These are phyloP conservation scores for Bauhinia variegata DNA, from an alignment of 306 rosid genomes.

Conservation along the genomic window DNA sequence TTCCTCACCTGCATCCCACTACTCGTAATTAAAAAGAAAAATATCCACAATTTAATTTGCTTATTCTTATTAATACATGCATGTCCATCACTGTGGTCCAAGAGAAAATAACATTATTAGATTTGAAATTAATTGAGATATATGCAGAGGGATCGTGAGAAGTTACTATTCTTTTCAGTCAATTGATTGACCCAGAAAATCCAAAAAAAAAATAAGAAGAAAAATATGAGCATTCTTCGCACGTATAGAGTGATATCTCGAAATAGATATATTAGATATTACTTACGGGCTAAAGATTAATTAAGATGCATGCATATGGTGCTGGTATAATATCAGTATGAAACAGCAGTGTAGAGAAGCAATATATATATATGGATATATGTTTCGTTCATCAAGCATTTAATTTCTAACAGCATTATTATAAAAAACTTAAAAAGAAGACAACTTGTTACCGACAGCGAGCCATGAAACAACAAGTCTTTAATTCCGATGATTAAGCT, in stretches of 20 bases:
- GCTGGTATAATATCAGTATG: background rate
- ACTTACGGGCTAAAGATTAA: background rate
- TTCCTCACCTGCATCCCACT: slow-evolving; percentile 61
- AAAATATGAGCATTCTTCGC: background rate
- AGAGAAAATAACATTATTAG: too few species aligned
- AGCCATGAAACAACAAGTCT: background rate
- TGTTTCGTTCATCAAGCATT: background rate
- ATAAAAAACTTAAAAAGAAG: background rate
- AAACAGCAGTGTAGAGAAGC: background rate
- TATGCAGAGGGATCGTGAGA: background rate
- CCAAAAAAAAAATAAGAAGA: background rate
- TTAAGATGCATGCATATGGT: background rate
- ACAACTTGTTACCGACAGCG: slow-evolving; percentile 1
- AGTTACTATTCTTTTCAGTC: slow-evolving; percentile 3
- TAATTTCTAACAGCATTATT: background rate
- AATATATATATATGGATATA: background rate
- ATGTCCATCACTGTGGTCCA: slow-evolving; percentile 15
- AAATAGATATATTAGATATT: slow-evolving; percentile 2
- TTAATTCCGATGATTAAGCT: background rate
- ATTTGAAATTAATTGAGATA: background rate
- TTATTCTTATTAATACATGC: background rate
- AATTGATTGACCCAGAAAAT: background rate
- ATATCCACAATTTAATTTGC: slow-evolving; percentile 11
- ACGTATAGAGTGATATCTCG: background rate
- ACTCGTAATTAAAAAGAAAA: background rate